Evolutionary conservation across 129 eudicot genomes (phyloP), one percentile per base, ranked within the genome.

Genomic region (Scalesia atractyloides): DNA sequence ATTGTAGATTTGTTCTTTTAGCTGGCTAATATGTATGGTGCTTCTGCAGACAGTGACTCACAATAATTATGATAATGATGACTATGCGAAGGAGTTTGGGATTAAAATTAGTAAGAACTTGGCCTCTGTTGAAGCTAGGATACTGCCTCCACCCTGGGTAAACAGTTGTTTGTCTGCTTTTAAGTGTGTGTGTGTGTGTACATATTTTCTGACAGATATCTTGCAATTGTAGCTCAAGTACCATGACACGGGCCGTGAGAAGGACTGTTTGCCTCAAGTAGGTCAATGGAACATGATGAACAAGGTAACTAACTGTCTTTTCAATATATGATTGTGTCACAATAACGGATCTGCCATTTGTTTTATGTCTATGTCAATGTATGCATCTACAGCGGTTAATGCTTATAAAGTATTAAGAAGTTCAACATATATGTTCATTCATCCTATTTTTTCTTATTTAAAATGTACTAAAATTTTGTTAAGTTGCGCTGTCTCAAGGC

Each of bases 211-310:
- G 72, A 80, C 72, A 13, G 60, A 5, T 19, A 9, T 20, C 22
- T 53, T 43, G 26, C 65, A 47, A 78, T 12, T 73, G 72, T 75
- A 92, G 97, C 85, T 92, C 63, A 89, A 92, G 75, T 92, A 92
- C 79, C 97, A 92, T 44, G 97, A 92, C 74, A 86, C 82, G 14
- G 97, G 97, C n/a, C 91, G 88, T 67, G 97, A 92, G 59, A 92
- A 89, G 73, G 94, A 89, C 80, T 92, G 97, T 76, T 72, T 92
- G 70, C 97, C 97, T 64, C 96, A 92, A 86, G 96, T 92, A 39
- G 97, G 97, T 75, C 97, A 92, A 79, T 92, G 97, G 97, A 92
- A 92, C 50, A 92, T 92, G 97, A 85, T 86, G 89, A 89, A 92
- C 66, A 92, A 92, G 91, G 97, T 92, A 80, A 9, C 44, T 13